phyloP scores from a whole-genome alignment of 495 filamentous ascomycete genomes.

The Ramalina peruviana region DNA sequence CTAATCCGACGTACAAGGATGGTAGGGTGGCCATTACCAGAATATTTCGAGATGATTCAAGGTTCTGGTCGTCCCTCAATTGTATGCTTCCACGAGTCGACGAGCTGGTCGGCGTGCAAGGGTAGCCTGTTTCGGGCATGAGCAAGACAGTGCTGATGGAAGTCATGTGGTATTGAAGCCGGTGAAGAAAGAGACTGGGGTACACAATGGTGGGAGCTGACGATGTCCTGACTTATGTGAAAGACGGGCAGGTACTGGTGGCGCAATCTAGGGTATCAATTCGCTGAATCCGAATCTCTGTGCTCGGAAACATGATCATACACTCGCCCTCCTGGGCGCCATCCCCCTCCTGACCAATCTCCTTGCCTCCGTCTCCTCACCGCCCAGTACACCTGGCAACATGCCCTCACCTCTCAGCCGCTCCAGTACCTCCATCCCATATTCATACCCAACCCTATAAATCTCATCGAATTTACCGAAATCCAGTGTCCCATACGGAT shows the following conservation, averaged over 20 bases:
- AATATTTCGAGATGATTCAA: too few species aligned
- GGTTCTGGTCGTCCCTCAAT: too few species aligned
- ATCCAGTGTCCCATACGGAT: conserved; percentile 83
- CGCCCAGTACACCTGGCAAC: conserved; percentile 38
- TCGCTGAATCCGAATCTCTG: not conserved
- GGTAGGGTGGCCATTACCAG: too few species aligned
- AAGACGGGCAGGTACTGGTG: not conserved
- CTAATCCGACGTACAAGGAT: too few species aligned
- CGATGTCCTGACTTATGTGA: not conserved
- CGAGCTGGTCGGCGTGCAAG: too few species aligned
- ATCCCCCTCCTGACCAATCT: conserved; percentile 80
- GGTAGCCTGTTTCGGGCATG: too few species aligned
- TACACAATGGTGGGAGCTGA: too few species aligned
- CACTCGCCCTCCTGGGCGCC: conserved; percentile 86
- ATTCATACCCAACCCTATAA: conserved; percentile 74
- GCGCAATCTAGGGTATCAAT: not conserved
- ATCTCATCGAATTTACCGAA: conserved; percentile 98
- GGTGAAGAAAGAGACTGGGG: too few species aligned
- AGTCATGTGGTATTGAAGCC: too few species aligned
- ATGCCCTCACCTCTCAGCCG: conserved; percentile 62
- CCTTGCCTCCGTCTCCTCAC: conserved; percentile 82
- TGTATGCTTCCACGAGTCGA: too few species aligned
- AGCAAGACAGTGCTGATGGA: too few species aligned
- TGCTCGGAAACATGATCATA: conserved; percentile 27
- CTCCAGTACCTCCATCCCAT: conserved; percentile 64